phyloP scores from a whole-genome alignment of 495 filamentous ascomycete genomes.

The Darksidea phi region DNA sequence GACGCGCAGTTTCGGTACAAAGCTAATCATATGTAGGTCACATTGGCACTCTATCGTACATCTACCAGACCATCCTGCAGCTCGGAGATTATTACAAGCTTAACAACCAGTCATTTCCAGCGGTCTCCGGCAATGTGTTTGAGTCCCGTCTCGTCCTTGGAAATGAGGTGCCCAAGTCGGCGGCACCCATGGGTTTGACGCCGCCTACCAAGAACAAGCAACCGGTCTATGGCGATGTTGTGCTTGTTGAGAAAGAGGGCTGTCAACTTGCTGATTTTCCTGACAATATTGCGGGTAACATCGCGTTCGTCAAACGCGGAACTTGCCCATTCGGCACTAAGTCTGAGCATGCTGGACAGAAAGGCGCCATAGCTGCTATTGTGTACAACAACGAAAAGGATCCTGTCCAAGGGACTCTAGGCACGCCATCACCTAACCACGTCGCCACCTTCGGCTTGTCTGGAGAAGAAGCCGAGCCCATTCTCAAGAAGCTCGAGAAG shows the following conservation, averaged over 20 bases:
- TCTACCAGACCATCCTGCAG: conserved; percentile 50
- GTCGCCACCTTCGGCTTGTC: conserved; percentile 48
- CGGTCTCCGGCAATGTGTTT: conserved; percentile 58
- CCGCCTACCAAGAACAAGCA: conserved; percentile 58
- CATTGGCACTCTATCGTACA: conserved; percentile 58
- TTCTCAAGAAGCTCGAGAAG: conserved; percentile 49
- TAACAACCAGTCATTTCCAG: conserved; percentile 58
- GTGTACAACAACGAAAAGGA: conserved; percentile 63
- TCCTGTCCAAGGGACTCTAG: conserved; percentile 45
- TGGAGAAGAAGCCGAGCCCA: conserved; percentile 55
- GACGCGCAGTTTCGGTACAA: background rate
- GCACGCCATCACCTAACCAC: conserved; percentile 54
- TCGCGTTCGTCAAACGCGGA: conserved; percentile 65
- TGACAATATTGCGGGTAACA: conserved; percentile 51
- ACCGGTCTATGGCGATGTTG: conserved; percentile 46
- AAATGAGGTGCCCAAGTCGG: conserved; percentile 51
- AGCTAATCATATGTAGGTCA: conserved; percentile 50
- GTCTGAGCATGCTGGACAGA: conserved; percentile 56
- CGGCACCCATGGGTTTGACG: conserved; percentile 58
- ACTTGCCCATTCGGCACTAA: conserved; percentile 62
- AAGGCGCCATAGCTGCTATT: conserved; percentile 58
- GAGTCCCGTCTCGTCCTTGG: conserved; percentile 58
- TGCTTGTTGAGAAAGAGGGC: conserved; percentile 30
- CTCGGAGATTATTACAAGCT: conserved; percentile 60
- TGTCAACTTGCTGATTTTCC: conserved; percentile 53